These are phyloP conservation scores for Herpetomonas samuelpessoai DNA, from an alignment of 208 protist genomes.

Conservation along the genomic window DNA sequence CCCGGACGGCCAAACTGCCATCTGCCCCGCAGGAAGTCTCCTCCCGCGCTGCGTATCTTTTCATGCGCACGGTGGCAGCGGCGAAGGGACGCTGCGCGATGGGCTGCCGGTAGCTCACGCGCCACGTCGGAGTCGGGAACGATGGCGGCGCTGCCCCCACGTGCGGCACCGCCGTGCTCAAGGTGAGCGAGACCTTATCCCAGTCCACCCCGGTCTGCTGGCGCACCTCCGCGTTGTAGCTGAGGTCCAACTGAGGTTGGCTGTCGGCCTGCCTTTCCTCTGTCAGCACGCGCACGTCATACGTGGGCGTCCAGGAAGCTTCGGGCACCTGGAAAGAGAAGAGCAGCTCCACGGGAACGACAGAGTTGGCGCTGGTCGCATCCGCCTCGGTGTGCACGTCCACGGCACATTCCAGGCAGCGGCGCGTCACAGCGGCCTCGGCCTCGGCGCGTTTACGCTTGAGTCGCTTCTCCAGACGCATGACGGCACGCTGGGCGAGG, in stretches of 20 bases:
- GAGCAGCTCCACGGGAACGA: conserved; percentile 33
- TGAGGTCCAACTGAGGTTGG: conserved; percentile 27
- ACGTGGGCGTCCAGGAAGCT: conserved; percentile 39
- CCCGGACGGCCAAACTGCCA: conserved; percentile 7
- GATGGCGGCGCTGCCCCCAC: conserved; percentile 27
- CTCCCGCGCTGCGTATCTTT: too few species aligned
- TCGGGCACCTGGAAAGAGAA: conserved; percentile 36
- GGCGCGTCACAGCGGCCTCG: too few species aligned
- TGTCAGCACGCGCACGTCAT: conserved; percentile 54
- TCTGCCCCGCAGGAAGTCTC: too few species aligned
- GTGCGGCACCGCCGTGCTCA: conserved; percentile 53
- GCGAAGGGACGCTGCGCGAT: not conserved
- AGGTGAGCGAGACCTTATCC: conserved; percentile 39
- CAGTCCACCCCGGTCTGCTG: conserved; percentile 46
- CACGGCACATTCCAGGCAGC: too few species aligned
- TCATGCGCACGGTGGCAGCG: too few species aligned
- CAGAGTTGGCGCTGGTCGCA: too few species aligned
- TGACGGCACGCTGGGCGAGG: too few species aligned
- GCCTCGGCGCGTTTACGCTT: too few species aligned
- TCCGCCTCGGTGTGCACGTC: conserved; percentile 13
- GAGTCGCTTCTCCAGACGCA: too few species aligned
- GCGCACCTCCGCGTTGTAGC: conserved; percentile 47
- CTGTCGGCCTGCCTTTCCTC: too few species aligned
- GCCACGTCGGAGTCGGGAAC: conserved; percentile 27
- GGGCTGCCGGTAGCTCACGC: conserved; percentile 18